A percentile compares a stretch with the other conserved stretches of the same genome.
Evolutionary conservation across 768 basidiomycete genomes (phyloP).

Genomic region (Phlegmacium glaucopus): DNA sequence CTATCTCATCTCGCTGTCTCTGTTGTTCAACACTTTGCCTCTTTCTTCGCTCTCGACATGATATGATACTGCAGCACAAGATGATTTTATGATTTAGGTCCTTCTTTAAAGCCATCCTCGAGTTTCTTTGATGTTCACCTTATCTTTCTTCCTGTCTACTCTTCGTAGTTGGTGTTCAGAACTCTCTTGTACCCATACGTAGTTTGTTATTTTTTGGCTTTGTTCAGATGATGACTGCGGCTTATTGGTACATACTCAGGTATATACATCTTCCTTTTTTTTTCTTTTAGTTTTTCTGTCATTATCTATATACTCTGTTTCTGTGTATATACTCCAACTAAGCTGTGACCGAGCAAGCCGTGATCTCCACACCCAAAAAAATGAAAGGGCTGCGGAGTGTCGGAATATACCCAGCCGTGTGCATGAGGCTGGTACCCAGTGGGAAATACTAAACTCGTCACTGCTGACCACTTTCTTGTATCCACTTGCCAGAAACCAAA

Average conservation of each 20-base stretch:
- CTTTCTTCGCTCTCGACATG: slow-evolving; percentile 9
- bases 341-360: neutral
- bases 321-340: slow-evolving; percentile 6
- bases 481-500: too few species aligned
- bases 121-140: slow-evolving; percentile 15
- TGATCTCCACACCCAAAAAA: too few species aligned
- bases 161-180: neutral
- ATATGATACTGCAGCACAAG: slow-evolving; percentile 22
- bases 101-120: slow-evolving; percentile 7
- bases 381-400: too few species aligned
- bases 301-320: slow-evolving; percentile 18
- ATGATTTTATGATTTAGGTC: slow-evolving; percentile 25
- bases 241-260: neutral
- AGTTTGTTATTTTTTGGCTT: neutral
- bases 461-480: too few species aligned
- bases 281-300: neutral
- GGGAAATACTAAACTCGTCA: too few species aligned
- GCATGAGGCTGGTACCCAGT: too few species aligned
- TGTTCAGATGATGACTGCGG: neutral
- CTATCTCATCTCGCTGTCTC: slow-evolving; percentile 8
- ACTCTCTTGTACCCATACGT: neutral
- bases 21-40: slow-evolving; percentile 2
- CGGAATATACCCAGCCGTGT: too few species aligned
- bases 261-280: too few species aligned
- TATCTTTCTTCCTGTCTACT: neutral